Evolutionary conservation across 352 stramenopile species (phyloP).

Genomic region (Hyaloperonospora arabidopsidis): DNA sequence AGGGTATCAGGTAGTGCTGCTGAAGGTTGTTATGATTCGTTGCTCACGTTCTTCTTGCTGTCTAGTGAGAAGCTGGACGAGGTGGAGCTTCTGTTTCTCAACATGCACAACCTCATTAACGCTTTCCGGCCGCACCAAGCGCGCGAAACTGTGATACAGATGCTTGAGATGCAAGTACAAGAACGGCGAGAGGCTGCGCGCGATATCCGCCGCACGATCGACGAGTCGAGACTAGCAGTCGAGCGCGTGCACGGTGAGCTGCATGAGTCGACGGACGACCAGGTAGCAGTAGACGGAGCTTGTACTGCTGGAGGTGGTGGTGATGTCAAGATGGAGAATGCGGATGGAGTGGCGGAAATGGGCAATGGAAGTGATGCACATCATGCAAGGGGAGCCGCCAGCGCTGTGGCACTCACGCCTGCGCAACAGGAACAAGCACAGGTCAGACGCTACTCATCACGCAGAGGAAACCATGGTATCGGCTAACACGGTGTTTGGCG

Average conservation of each 20-base stretch:
- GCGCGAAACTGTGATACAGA: conserved; percentile 77
- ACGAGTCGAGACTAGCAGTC: conserved; percentile 52
- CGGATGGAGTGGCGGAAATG: conserved; percentile 9
- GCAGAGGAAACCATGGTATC: not conserved
- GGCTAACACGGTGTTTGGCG: conserved; percentile 8
- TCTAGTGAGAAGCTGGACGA: conserved; percentile 76
- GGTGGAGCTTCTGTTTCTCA: conserved; percentile 80
- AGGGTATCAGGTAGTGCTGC: not conserved
- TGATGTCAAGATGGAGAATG: conserved; percentile 56
- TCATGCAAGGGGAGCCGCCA: conserved; percentile 6
- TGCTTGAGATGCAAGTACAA: conserved; percentile 74
- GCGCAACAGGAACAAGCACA: conserved; percentile 38
- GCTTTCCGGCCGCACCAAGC: conserved; percentile 78
- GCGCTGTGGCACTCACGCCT: conserved; percentile 12
- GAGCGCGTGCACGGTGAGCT: conserved; percentile 55
- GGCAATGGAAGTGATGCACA: conserved; percentile 9
- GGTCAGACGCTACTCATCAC: conserved; percentile 7
- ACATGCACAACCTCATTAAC: conserved; percentile 89
- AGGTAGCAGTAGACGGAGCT: conserved; percentile 12
- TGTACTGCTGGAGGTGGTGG: conserved; percentile 14
- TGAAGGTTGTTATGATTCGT: conserved; percentile 1
- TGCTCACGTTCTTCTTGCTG: conserved; percentile 4
- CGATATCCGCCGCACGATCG: conserved; percentile 71
- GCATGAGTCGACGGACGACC: conserved; percentile 45
- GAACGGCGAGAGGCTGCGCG: conserved; percentile 58